phyloP scores from a whole-genome alignment of 225 moss, liverwort and hornwort genomes.

The Asterella californica region DNA sequence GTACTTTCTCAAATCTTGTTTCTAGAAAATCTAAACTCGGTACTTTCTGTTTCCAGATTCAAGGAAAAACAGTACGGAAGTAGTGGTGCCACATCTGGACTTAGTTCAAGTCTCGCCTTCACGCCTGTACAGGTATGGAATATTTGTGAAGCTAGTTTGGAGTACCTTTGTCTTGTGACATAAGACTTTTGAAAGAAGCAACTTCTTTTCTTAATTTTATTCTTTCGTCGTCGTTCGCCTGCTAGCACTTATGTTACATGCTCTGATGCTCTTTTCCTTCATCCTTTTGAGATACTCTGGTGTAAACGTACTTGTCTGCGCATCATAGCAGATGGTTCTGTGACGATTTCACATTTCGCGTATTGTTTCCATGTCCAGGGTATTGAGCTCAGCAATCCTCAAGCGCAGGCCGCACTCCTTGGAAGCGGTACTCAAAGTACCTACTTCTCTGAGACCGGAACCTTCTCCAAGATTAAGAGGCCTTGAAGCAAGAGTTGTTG shows the following conservation, averaged over 20 bases:
- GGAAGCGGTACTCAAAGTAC: constrained; percentile 97
- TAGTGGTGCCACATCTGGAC: constrained; percentile 95
- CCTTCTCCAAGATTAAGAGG: constrained; percentile 84
- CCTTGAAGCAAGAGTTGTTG: constrained; percentile 4
- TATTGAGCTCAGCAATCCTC: constrained; percentile 92
- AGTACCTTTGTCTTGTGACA: not conserved
- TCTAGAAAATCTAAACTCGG: not conserved
- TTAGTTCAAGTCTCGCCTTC: constrained; percentile 97
- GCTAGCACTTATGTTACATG: too few species aligned
- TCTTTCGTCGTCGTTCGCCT: too few species aligned
- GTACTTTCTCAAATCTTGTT: not conserved
- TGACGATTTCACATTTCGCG: not conserved
- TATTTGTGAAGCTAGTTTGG: not conserved
- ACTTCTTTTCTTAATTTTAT: not conserved
- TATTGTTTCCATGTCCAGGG: constrained; percentile 49
- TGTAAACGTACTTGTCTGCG: not conserved
- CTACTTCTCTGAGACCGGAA: constrained; percentile 94
- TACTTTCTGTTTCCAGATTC: constrained; percentile 49
- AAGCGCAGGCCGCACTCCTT: constrained; percentile 75
- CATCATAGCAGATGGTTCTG: constrained; percentile 13
- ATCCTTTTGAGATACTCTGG: not conserved
- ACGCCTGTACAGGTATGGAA: constrained; percentile 86
- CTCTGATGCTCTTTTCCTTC: too few species aligned
- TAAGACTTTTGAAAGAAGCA: not conserved
- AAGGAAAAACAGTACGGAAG: constrained; percentile 97